A percentile compares a stretch with the other conserved stretches of the same genome.
These are phyloP conservation scores for Pochonia chlamydosporia DNA, from an alignment of 2,329 filamentous ascomycete genomes.

Conservation along the genomic window DNA sequence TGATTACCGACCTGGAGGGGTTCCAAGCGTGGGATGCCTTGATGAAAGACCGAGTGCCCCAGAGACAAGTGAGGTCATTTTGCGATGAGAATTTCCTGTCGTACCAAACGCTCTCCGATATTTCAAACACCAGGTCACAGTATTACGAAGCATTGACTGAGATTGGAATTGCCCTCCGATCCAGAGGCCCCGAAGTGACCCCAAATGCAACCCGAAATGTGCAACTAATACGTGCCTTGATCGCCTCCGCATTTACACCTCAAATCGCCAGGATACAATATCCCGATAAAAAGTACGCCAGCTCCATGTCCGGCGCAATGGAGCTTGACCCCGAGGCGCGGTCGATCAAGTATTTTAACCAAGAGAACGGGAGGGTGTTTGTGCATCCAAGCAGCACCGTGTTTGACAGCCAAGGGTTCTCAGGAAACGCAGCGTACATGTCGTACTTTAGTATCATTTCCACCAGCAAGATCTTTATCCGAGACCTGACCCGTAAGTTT, in stretches of 20 bases:
- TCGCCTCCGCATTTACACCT: slow-evolving; percentile 71
- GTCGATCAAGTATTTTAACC: slow-evolving; percentile 88
- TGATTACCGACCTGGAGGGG: slow-evolving; percentile 80
- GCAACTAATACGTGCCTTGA: slow-evolving; percentile 60
- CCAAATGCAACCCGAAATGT: slow-evolving; percentile 25
- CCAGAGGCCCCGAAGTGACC: slow-evolving; percentile 25
- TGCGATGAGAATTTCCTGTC: slow-evolving; percentile 84
- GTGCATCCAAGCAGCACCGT: slow-evolving; percentile 85
- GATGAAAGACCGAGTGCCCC: slow-evolving; percentile 49
- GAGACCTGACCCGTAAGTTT: slow-evolving; percentile 78
- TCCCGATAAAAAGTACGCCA: slow-evolving; percentile 91
- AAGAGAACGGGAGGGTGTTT: slow-evolving; percentile 82
- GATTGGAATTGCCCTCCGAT: slow-evolving; percentile 64
- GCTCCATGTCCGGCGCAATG: slow-evolving; percentile 80
- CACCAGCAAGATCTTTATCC: slow-evolving; percentile 85
- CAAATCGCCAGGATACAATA: slow-evolving; percentile 90
- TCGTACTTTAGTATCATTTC: slow-evolving; percentile 90
- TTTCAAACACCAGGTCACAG: slow-evolving; percentile 78
- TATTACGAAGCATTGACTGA: slow-evolving; percentile 83
- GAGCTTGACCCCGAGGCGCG: slow-evolving; percentile 89
- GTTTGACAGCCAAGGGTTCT: slow-evolving; percentile 76
- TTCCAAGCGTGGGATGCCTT: slow-evolving; percentile 77
- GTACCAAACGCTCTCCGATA: slow-evolving; percentile 78
- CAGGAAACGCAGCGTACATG: slow-evolving; percentile 69
- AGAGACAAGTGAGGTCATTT: slow-evolving; percentile 64